Conservation (phyloP, 2,329 filamentous ascomycete genomes). For the Canariomyces notabilis region DNA sequence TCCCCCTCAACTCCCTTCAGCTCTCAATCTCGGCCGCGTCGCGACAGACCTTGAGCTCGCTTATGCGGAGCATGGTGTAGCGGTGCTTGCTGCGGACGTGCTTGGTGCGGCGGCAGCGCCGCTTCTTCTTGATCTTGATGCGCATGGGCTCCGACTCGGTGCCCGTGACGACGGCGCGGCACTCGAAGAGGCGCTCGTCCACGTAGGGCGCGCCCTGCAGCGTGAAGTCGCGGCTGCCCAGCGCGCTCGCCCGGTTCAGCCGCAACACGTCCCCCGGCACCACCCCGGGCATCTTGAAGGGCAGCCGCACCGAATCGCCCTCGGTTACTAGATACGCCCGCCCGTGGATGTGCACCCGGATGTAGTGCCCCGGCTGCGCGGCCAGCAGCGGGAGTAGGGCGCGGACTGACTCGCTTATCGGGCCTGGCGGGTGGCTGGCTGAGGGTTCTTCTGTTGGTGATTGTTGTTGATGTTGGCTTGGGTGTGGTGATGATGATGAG, state of each 20-base stretch:
- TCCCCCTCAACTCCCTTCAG: not conserved
- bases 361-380: conserved; percentile 71
- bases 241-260: conserved; percentile 73
- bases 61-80: conserved; percentile 80
- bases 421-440: conserved; percentile 22
- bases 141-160: conserved; percentile 76
- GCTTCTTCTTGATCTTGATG: conserved; percentile 75
- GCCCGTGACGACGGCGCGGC: conserved; percentile 77
- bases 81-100: conserved; percentile 83
- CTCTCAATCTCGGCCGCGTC: conserved; percentile 12
- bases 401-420: conserved; percentile 52
- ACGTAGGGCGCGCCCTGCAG: conserved; percentile 77
- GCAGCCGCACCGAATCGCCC: conserved; percentile 71
- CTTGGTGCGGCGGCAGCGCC: conserved; percentile 67
- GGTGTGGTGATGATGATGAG: conserved; percentile 16
- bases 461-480: conserved; percentile 7
- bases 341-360: conserved; percentile 73
- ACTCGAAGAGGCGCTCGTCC: conserved; percentile 79
- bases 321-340: conserved; percentile 73
- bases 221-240: conserved; percentile 88
- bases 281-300: conserved; percentile 73
- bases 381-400: conserved; percentile 64
- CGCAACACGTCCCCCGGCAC: conserved; percentile 79
- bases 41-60: conserved; percentile 64
- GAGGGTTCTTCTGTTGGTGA: conserved; percentile 29